Base-by-base conservation (phyloP, 371 early-diverging fungal species). In the Mortierella sp. region DNA sequence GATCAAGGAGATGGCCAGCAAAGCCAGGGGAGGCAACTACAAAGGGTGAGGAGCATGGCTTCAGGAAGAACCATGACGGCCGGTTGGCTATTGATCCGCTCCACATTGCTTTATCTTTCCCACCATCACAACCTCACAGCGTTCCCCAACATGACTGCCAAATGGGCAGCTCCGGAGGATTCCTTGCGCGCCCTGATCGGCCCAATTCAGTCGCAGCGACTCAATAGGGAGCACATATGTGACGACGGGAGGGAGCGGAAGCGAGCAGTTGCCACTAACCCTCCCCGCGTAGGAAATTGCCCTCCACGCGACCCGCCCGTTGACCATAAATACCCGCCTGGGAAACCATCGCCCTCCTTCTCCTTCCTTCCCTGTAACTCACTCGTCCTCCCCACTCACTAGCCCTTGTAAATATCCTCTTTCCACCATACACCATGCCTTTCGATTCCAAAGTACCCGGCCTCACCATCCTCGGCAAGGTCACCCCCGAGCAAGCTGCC, bases 1-100 rank as follows among this genome's bases (percentile, higher is more conserved):
- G 1, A 70, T 83, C 58, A 96, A 94, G 83, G 84, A 92, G 77
- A 78, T 79, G 70, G 86, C 82, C 51, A 89, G 90, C 78, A 86
- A 87, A 71, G 70, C 80, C 74, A 85, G 86, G 76, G 79, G 67
- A 60, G 79, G 77, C 66, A 77, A 77, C 55, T 70, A 70, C 59
- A 60, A 54, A 43, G 69, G 69, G 65, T 69, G 69, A 45, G 54
- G 27, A 19, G 39, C 29, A n/a, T n/a, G n/a, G n/a, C n/a, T n/a
- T n/a, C n/a, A n/a, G n/a, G n/a, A n/a, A n/a, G n/a, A n/a, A n/a
- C n/a, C n/a, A n/a, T n/a, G n/a, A n/a, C n/a, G n/a, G n/a, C n/a
- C n/a, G n/a, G n/a, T n/a, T n/a, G n/a, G n/a, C n/a, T n/a, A n/a
- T n/a, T n/a, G n/a, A n/a, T n/a, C n/a, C n/a, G n/a, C n/a, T n/a